Conservation (phyloP, 1,139 yeast genomes). For the Candida tunisiensis region DNA sequence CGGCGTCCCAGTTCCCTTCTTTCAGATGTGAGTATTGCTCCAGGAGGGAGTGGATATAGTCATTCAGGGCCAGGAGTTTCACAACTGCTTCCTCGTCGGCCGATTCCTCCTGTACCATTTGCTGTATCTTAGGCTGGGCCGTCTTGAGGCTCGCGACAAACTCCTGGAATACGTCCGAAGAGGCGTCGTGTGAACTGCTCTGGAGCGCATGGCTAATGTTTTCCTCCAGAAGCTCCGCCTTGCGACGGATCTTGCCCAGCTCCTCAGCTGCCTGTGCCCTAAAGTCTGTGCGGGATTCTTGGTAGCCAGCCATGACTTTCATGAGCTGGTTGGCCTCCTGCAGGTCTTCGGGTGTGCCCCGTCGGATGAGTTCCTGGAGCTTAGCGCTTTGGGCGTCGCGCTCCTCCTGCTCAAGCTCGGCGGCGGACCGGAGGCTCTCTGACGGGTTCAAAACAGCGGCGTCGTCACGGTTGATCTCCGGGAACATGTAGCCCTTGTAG, state of each 20-base stretch:
- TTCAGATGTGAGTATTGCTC: constrained; percentile 51
- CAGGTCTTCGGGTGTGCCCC: constrained; percentile 91
- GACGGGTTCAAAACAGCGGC: constrained; percentile 90
- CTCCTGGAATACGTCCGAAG: constrained; percentile 59
- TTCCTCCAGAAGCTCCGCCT: constrained; percentile 80
- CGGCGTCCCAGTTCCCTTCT: constrained; percentile 45
- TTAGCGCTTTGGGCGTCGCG: constrained; percentile 87
- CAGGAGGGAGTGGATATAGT: constrained; percentile 53
- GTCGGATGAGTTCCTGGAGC: constrained; percentile 82
- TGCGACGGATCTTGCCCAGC: constrained; percentile 66
- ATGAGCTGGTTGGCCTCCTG: constrained; percentile 92
- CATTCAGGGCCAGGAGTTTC: constrained; percentile 55
- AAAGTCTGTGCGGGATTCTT: constrained; percentile 57
- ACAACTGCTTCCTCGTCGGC: constrained; percentile 48
- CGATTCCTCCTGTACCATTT: constrained; percentile 42
- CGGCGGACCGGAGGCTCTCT: constrained; percentile 74
- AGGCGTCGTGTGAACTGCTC: constrained; percentile 26
- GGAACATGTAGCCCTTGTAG: constrained; percentile 83
- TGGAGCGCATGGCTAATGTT: constrained; percentile 50
- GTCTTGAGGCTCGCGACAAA: constrained; percentile 65
- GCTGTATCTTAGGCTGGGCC: constrained; percentile 77
- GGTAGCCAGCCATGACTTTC: constrained; percentile 96
- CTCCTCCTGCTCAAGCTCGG: constrained; percentile 86
- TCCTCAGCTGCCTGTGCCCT: constrained; percentile 73
- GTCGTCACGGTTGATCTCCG: constrained; percentile 79